phyloP scores from a whole-genome alignment of 441 rosid genomes.

The Manihot esculenta region DNA sequence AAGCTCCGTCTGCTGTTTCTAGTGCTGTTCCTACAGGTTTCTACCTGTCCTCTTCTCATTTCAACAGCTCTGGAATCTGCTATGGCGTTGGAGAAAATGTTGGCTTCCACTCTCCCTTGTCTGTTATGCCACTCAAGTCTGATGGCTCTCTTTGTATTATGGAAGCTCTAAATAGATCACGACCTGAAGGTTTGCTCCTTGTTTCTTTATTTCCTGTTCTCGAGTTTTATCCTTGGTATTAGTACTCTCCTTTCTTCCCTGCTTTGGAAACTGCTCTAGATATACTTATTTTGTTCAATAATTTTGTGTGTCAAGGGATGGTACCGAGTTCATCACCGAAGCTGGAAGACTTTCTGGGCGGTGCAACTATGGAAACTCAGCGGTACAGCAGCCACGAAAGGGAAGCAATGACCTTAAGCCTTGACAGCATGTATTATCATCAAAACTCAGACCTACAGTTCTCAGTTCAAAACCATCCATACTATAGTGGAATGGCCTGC shows the following conservation, averaged over 20 bases:
- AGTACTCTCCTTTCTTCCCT: not conserved
- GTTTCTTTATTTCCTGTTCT: not conserved
- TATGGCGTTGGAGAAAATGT: slow-evolving; percentile 46
- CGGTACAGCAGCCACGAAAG: slow-evolving; percentile 44
- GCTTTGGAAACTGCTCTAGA: not conserved
- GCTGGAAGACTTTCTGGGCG: slow-evolving; percentile 69
- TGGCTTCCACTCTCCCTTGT: slow-evolving; percentile 46
- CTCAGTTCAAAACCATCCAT: slow-evolving; percentile 34
- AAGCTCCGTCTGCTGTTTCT: slow-evolving; percentile 23
- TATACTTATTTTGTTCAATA: not conserved
- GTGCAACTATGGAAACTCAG: slow-evolving; percentile 50
- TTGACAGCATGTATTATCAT: slow-evolving; percentile 56
- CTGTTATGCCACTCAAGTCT: slow-evolving; percentile 74
- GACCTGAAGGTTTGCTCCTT: slow-evolving; percentile 44
- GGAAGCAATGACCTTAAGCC: slow-evolving; percentile 53
- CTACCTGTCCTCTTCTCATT: slow-evolving; percentile 38
- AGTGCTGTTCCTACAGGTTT: slow-evolving; percentile 42
- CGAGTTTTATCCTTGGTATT: not conserved
- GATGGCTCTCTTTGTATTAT: slow-evolving; percentile 71
- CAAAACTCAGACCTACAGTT: slow-evolving; percentile 40
- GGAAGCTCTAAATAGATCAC: slow-evolving; percentile 69
- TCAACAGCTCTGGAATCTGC: slow-evolving; percentile 34
- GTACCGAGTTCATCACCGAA: slow-evolving; percentile 60
- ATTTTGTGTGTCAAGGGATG: slow-evolving; percentile 31
- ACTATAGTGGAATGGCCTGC: slow-evolving; percentile 33